phyloP scores from a whole-genome alignment of 2,329 filamentous ascomycete species.

The Diplodia intermedia region DNA sequence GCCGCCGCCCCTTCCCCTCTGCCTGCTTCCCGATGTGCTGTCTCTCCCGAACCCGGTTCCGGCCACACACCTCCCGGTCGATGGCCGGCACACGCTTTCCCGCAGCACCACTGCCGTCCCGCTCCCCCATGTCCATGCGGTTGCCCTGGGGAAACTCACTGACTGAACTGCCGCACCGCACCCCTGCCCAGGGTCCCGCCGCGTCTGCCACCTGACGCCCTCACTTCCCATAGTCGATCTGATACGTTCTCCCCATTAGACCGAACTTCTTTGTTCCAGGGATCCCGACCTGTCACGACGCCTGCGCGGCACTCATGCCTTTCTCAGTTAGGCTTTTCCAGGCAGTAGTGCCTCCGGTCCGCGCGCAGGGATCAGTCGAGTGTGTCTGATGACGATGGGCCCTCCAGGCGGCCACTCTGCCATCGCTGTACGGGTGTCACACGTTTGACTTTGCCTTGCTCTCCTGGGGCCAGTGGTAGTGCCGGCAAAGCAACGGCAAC shows the following conservation, averaged over 20 bases:
- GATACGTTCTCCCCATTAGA: background rate
- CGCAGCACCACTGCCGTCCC: no score
- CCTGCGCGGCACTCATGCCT: conserved; percentile 4
- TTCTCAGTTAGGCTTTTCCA: background rate
- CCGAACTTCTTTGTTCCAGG: background rate
- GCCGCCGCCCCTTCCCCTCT: background rate
- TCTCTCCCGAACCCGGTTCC: conserved; percentile 2
- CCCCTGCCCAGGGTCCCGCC: background rate
- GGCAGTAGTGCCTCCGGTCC: background rate
- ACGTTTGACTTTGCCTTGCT: background rate
- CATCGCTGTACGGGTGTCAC: background rate
- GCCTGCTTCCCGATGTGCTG: background rate
- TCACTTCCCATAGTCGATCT: background rate
- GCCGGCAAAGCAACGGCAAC: no score
- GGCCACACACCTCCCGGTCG: background rate
- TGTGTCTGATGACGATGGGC: background rate
- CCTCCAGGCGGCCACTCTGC: background rate
- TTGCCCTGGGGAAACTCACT: background rate
- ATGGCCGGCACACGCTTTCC: background rate
- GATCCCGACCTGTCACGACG: background rate
- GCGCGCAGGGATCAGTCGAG: background rate
- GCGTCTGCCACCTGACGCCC: no score
- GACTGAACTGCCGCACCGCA: no score
- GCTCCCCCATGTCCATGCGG: background rate
- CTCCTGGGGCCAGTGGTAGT: background rate